Conservation (phyloP, 1,139 yeast genomes). For the Suzukiozyma palmioleophila region DNA sequence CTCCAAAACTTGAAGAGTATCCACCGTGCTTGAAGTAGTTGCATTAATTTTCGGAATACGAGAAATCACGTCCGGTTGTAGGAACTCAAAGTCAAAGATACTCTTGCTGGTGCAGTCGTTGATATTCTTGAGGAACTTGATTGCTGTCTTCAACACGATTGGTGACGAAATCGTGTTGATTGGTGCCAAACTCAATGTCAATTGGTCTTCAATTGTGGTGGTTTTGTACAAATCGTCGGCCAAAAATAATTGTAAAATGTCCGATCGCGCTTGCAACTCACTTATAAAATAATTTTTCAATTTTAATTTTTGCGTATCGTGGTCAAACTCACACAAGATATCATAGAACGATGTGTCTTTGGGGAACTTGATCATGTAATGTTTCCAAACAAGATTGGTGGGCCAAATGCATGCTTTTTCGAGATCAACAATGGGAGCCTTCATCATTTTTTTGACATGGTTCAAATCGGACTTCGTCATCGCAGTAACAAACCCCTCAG, state of each 20-base stretch:
- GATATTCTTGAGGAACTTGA: slow-evolving; percentile 35
- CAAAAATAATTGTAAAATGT: slow-evolving; percentile 44
- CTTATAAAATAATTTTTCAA: slow-evolving; percentile 34
- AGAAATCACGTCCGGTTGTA: slow-evolving; percentile 25
- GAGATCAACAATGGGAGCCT: slow-evolving; percentile 42
- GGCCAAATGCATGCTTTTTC: slow-evolving; percentile 68
- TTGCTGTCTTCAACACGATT: slow-evolving; percentile 21
- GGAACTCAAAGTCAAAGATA: slow-evolving; percentile 40
- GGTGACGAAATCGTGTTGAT: slow-evolving; percentile 29
- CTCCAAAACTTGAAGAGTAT: slow-evolving; percentile 52
- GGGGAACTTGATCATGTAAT: slow-evolving; percentile 53
- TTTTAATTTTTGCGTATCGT: slow-evolving; percentile 23
- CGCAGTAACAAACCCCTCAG: slow-evolving; percentile 62
- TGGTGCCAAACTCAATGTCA: slow-evolving; percentile 60
- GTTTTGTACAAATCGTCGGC: slow-evolving; percentile 21
- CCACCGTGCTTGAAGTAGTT: slow-evolving; percentile 22
- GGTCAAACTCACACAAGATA: slow-evolving; percentile 46
- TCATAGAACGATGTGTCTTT: slow-evolving; percentile 39
- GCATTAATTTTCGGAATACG: slow-evolving; percentile 18
- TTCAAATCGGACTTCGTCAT: slow-evolving; percentile 39
- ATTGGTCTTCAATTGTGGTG: slow-evolving; percentile 47
- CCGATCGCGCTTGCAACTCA: slow-evolving; percentile 40
- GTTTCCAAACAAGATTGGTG: slow-evolving; percentile 56
- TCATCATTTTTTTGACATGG: slow-evolving; percentile 41
- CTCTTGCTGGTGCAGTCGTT: slow-evolving; percentile 34